Percentiles rank a stretch among this genome's conserved stretches.
Evolutionary conservation across 2,329 filamentous ascomycete genomes (phyloP).

Genomic region (Hypoxylon sp.): DNA sequence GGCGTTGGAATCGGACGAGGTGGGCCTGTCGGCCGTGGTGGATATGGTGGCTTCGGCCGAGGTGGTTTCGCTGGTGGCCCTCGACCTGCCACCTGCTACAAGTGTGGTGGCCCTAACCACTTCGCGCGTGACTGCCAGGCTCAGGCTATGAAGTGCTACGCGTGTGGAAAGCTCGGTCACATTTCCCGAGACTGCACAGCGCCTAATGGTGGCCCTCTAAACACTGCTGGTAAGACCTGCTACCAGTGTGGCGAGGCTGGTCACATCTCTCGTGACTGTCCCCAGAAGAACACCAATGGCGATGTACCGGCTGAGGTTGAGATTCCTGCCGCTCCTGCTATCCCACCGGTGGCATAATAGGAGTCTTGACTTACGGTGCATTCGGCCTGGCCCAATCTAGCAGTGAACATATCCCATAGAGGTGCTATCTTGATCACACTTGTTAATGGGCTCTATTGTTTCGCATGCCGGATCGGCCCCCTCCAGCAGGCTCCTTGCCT

Average conservation of each 20-base stretch:
- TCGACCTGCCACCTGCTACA: constrained; percentile 78
- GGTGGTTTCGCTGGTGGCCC: constrained; percentile 81
- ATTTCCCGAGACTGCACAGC: constrained; percentile 95
- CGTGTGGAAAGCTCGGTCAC: constrained; percentile 94
- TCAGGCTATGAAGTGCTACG: constrained; percentile 98
- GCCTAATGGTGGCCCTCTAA: constrained; percentile 94
- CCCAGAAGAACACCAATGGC: constrained; percentile 73
- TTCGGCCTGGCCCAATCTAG: constrained; percentile 20
- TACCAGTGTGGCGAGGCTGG: constrained; percentile 97
- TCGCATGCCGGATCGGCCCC: constrained; percentile 9
- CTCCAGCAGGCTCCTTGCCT: constrained; percentile 1
- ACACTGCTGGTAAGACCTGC: constrained; percentile 97
- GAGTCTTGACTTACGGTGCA: constrained; percentile 4
- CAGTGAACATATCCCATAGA: constrained; percentile 14
- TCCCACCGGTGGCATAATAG: constrained; percentile 52
- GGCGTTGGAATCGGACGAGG: constrained; percentile 74
- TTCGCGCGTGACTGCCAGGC: constrained; percentile 98
- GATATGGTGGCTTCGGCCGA: constrained; percentile 72
- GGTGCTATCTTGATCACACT: constrained; percentile 13
- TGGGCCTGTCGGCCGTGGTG: constrained; percentile 77
- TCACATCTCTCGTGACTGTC: constrained; percentile 96
- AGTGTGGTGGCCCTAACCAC: constrained; percentile 91
- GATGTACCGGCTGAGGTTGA: constrained; percentile 58
- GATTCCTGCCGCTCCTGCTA: constrained; percentile 48
- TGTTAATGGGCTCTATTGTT: constrained; percentile 7